phyloP scores from a whole-genome alignment of 1,139 yeast species.

The Pneumocystis oryctolagi region DNA sequence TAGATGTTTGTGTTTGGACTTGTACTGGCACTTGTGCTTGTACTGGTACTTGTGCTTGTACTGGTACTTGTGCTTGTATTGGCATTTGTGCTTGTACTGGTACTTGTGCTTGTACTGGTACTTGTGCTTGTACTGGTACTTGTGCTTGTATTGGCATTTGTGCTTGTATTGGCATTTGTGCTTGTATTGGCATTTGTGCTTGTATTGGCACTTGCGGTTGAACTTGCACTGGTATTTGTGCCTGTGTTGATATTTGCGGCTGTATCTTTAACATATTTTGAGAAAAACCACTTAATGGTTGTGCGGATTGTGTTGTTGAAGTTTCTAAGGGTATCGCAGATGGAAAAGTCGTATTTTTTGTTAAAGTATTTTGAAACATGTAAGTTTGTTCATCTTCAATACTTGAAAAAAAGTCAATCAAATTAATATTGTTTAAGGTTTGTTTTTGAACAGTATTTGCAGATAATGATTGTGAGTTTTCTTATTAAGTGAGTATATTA shows the following conservation, averaged over 20 bases:
- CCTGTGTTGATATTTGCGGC: neutral
- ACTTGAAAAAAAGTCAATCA: constrained; percentile 18
- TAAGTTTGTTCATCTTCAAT: constrained; percentile 13
- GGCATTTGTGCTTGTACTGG: neutral
- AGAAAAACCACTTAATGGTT: neutral
- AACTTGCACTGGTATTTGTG: neutral
- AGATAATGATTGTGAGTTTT: constrained; percentile 10
- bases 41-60: neutral
- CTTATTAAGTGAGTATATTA: constrained; percentile 15
- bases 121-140: neutral
- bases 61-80: neutral
- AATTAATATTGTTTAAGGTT: constrained; percentile 12
- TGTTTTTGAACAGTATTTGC: constrained; percentile 3
- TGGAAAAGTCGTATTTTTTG: neutral
- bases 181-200: neutral
- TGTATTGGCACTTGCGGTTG: neutral
- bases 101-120: too few species aligned
- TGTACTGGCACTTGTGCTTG: neutral
- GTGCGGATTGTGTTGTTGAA: neutral
- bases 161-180: neutral
- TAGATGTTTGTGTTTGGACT: neutral
- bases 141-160: neutral
- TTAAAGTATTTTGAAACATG: constrained; percentile 3
- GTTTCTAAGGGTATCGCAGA: neutral
- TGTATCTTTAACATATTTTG: neutral